Percentiles rank a stretch among this genome's conserved stretches.
phyloP scores from a whole-genome alignment of 2,329 filamentous ascomycete species.

The Phialophora verrucosa region DNA sequence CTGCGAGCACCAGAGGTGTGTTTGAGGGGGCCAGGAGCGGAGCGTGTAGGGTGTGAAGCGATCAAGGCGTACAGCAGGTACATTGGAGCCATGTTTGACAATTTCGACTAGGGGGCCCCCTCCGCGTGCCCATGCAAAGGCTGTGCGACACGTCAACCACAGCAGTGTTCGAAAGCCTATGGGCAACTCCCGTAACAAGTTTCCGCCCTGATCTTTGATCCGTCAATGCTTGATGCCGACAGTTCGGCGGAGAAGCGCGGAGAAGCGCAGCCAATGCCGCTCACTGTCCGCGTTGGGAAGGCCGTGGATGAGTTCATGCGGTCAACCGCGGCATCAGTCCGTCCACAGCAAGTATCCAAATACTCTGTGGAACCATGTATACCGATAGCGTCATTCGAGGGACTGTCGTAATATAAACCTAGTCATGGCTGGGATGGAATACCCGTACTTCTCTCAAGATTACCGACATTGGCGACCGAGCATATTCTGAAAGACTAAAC shows the following conservation, averaged over 20 bases:
- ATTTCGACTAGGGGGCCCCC: slow-evolving; percentile 14
- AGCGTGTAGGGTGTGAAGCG: slow-evolving; percentile 2
- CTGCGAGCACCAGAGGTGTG: slow-evolving; percentile 11
- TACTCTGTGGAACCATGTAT: neutral
- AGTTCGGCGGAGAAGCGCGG: slow-evolving; percentile 7
- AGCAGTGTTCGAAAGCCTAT: neutral
- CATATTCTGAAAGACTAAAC: neutral
- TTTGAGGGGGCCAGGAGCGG: slow-evolving; percentile 5
- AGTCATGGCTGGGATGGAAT: neutral
- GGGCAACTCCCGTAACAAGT: neutral
- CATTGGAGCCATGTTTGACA: slow-evolving; percentile 19
- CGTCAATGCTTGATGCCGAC: neutral
- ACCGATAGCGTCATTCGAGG: neutral
- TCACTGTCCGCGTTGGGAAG: neutral
- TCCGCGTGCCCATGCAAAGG: neutral
- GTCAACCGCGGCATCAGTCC: slow-evolving; percentile 15
- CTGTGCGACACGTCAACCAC: neutral
- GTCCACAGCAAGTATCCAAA: neutral
- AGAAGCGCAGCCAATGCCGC: slow-evolving; percentile 5
- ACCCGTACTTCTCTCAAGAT: neutral
- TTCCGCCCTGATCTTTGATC: neutral
- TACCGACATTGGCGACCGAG: neutral
- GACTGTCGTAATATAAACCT: neutral
- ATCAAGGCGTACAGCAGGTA: slow-evolving; percentile 17
- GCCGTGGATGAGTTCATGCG: slow-evolving; percentile 6